Percentiles rank a stretch among this genome's conserved stretches.
These are phyloP conservation scores for Claviceps digitariae DNA, from an alignment of 2,329 filamentous ascomycete genomes.

Conservation along the genomic window DNA sequence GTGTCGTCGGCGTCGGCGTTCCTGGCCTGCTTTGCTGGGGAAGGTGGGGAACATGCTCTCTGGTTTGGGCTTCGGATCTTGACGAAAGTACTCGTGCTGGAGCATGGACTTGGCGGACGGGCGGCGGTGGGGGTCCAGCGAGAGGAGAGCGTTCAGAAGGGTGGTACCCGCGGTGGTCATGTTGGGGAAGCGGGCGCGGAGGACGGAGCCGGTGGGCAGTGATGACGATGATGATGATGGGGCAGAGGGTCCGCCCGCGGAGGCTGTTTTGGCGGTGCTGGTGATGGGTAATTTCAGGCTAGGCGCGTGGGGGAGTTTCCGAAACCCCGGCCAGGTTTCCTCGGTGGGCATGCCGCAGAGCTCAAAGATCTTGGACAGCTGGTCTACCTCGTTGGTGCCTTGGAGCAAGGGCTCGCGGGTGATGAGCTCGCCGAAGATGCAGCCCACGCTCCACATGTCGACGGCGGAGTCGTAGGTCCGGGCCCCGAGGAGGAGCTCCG, in stretches of 20 bases:
- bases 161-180: slow-evolving; percentile 61
- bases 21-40: slow-evolving; percentile 85
- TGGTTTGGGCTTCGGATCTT: slow-evolving; percentile 81
- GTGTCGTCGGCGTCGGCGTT: slow-evolving; percentile 55
- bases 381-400: slow-evolving; percentile 84
- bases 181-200: slow-evolving; percentile 69
- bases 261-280: slow-evolving; percentile 14
- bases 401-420: slow-evolving; percentile 71
- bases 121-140: slow-evolving; percentile 58
- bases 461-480: slow-evolving; percentile 61
- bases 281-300: slow-evolving; percentile 53
- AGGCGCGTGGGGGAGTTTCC: slow-evolving; percentile 74
- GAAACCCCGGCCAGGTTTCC: slow-evolving; percentile 74
- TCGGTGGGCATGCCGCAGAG: slow-evolving; percentile 79
- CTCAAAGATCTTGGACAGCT: slow-evolving; percentile 76
- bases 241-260: too few relatives aligned
- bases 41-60: slow-evolving; percentile 94
- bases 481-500: slow-evolving; percentile 76
- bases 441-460: slow-evolving; percentile 94
- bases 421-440: slow-evolving; percentile 87
- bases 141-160: slow-evolving; percentile 56
- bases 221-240: too few relatives aligned
- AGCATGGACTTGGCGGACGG: slow-evolving; percentile 64
- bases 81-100: slow-evolving; percentile 69
- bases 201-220: slow-evolving; percentile 31